phyloP scores from a whole-genome alignment of 352 stramenopile species.

The Globisporangium orthogonon region DNA sequence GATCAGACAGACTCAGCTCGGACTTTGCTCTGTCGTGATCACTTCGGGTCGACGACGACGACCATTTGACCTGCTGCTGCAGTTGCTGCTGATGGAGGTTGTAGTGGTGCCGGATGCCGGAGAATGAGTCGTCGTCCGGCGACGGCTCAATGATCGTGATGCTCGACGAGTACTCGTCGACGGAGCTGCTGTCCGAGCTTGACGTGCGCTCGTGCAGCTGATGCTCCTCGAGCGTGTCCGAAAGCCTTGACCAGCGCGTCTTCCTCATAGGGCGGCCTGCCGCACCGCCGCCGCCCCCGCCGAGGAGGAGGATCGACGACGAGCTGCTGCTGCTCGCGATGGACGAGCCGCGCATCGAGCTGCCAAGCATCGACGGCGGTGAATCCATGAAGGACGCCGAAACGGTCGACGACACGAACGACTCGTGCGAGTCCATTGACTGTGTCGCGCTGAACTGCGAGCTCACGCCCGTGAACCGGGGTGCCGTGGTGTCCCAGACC shows the following conservation, averaged over 20 bases:
- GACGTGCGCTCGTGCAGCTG: constrained; percentile 26
- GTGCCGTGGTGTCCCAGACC: constrained; percentile 53
- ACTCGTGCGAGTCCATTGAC: constrained; percentile 33
- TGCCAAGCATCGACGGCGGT: constrained; percentile 20
- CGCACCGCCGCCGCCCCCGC: constrained; percentile 5
- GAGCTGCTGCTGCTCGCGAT: not conserved
- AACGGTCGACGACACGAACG: constrained; percentile 27
- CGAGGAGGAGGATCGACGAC: constrained; percentile 15
- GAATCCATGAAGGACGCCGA: constrained; percentile 36
- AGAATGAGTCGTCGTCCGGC: constrained; percentile 14
- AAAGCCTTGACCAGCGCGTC: constrained; percentile 18
- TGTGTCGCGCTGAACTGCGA: constrained; percentile 44
- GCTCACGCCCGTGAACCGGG: constrained; percentile 46
- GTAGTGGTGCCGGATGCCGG: not conserved
- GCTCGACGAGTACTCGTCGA: constrained; percentile 39
- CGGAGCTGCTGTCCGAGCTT: constrained; percentile 30
- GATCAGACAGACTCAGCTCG: constrained; percentile 15
- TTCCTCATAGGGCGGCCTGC: not conserved
- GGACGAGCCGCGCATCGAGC: constrained; percentile 9
- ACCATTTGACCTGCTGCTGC: constrained; percentile 18
- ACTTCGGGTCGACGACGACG: not conserved
- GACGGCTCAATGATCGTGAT: constrained; percentile 30
- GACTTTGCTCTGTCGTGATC: not conserved
- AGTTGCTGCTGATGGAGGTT: constrained; percentile 8
- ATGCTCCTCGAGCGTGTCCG: constrained; percentile 38